Percentiles rank a stretch among this genome's conserved stretches.
Conservation (phyloP, 306 rosid genomes). For the Comarum palustre region DNA sequence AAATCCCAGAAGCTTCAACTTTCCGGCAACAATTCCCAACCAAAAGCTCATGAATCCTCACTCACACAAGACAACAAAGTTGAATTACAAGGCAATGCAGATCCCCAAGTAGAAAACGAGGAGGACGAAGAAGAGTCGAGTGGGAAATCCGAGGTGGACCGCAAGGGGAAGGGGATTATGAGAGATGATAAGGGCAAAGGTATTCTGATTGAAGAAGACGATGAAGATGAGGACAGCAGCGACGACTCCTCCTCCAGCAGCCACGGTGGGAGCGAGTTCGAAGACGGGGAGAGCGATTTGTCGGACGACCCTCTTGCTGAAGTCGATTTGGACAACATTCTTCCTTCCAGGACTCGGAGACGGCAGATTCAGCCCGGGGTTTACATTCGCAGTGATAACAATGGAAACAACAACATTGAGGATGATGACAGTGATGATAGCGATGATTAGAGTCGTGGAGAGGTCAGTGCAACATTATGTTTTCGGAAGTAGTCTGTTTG, state of each 20-base stretch:
- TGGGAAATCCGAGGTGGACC: conserved; percentile 43
- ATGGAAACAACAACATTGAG: conserved; percentile 19
- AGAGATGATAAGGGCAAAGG: conserved; percentile 81
- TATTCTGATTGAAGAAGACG: conserved; percentile 38
- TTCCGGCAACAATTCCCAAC: conserved; percentile 15
- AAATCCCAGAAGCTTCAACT: conserved; percentile 50
- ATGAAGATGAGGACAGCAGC: not conserved
- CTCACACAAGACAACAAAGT: conserved; percentile 18
- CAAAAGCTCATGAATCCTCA: conserved; percentile 22
- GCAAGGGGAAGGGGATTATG: conserved; percentile 69
- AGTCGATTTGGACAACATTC: conserved; percentile 89
- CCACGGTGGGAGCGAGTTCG: conserved; percentile 50
- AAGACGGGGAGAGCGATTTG: conserved; percentile 57
- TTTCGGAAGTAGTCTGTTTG: not conserved
- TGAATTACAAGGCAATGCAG: conserved; percentile 20
- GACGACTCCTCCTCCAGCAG: conserved; percentile 28
- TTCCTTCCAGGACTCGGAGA: conserved; percentile 85
- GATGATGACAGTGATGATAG: conserved; percentile 51
- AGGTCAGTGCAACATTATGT: conserved; percentile 47
- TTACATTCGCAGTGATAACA: conserved; percentile 44
- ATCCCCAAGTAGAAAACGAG: conserved; percentile 24
- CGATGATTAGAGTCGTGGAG: conserved; percentile 41
- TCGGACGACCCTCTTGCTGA: conserved; percentile 86
- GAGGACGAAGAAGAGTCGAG: conserved; percentile 36
- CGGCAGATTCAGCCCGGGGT: conserved; percentile 57